phyloP scores from a whole-genome alignment of 257 asterid genomes.

The Ilex aquifolium region DNA sequence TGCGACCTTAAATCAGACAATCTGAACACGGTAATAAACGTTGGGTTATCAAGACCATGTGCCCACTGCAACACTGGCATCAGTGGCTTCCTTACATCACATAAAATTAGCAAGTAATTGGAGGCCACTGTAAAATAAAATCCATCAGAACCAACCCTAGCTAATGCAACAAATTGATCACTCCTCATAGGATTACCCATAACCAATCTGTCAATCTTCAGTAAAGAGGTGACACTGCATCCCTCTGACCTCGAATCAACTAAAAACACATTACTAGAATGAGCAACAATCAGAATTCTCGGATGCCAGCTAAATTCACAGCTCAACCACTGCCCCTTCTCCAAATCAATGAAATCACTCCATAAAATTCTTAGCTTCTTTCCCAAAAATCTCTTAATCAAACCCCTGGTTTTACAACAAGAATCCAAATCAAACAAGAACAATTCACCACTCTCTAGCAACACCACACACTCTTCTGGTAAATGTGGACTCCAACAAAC shows the following conservation, averaged over 20 bases:
- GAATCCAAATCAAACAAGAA: conserved; percentile 54
- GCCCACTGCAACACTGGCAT: conserved; percentile 60
- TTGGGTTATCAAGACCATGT: conserved; percentile 53
- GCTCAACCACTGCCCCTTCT: conserved; percentile 38
- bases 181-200: conserved; percentile 9
- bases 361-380: conserved; percentile 35
- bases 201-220: conserved; percentile 50
- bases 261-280: conserved; percentile 42
- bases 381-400: conserved; percentile 8
- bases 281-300: conserved; percentile 50
- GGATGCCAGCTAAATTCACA: conserved; percentile 85
- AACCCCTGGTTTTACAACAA: conserved; percentile 18
- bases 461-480: conserved; percentile 60
- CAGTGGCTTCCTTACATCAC: conserved; percentile 58
- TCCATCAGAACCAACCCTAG: conserved; percentile 45
- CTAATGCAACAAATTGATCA: conserved; percentile 54
- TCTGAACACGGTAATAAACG: conserved; percentile 34
- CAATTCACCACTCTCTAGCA: conserved; percentile 64
- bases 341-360: conserved; percentile 24
- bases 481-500: conserved; percentile 87
- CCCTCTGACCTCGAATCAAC: conserved; percentile 49
- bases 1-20: conserved; percentile 59
- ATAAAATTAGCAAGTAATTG: conserved; percentile 41
- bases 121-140: conserved; percentile 50
- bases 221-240: conserved; percentile 35